These are phyloP conservation scores for Entophlyctis luteolus DNA, from an alignment of 192 early-diverging fungal species.

Conservation along the genomic window DNA sequence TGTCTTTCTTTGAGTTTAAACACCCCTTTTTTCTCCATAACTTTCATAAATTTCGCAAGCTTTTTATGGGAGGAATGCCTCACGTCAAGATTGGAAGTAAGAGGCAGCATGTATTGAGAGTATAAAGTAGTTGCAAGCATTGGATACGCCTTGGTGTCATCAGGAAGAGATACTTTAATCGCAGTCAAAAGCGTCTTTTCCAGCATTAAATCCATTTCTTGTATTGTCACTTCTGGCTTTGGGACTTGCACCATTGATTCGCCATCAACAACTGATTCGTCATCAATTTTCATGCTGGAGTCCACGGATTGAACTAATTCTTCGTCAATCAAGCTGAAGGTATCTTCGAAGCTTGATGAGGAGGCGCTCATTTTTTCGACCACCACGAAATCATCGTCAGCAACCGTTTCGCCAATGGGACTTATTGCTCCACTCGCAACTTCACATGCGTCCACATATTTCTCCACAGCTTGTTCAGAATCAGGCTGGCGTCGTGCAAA, in stretches of 20 bases:
- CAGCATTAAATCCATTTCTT: slow-evolving; percentile 75
- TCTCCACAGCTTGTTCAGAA: not conserved
- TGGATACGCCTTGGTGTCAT: slow-evolving; percentile 61
- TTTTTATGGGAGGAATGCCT: slow-evolving; percentile 86
- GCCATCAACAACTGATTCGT: not conserved
- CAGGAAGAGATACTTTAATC: slow-evolving; percentile 63
- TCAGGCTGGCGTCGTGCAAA: no score
- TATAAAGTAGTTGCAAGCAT: slow-evolving; percentile 72
- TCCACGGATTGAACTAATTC: not conserved
- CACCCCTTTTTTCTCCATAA: slow-evolving; percentile 77
- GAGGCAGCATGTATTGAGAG: slow-evolving; percentile 70
- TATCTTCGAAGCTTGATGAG: not conserved
- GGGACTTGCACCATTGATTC: slow-evolving; percentile 8
- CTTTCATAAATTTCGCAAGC: slow-evolving; percentile 80
- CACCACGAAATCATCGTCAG: slow-evolving; percentile 12
- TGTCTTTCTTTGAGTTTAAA: slow-evolving; percentile 77
- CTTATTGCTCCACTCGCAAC: no score
- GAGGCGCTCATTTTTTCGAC: not conserved
- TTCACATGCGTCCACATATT: not conserved
- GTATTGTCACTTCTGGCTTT: slow-evolving; percentile 1
- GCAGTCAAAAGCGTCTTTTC: slow-evolving; percentile 66
- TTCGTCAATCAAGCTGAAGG: not conserved
- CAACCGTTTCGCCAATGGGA: not conserved
- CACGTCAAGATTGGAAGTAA: slow-evolving; percentile 72
- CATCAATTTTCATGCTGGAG: not conserved